Evolutionary conservation across 2,329 filamentous ascomycete genomes (phyloP), one percentile per base, ranked within the genome.

Genomic region (Aspergillus viridinutans): DNA sequence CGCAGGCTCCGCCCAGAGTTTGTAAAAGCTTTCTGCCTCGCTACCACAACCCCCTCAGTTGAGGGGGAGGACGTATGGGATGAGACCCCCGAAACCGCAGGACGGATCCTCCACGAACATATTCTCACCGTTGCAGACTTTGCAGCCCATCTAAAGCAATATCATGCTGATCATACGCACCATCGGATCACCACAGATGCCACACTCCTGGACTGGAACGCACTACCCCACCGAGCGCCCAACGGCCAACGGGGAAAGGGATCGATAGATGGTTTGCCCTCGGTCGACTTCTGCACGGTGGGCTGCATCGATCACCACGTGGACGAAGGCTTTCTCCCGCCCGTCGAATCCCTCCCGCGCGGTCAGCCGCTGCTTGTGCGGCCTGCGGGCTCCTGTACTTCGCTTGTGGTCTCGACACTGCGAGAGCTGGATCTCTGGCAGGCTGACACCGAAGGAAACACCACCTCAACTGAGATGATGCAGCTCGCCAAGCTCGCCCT

Each of bases 241-340:
- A 50, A 83, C 64, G 80, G 79, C 45, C 73, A 73, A 0, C 67
- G 79, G 14, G 69, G 68, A 5, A 75, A 76, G 50, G 82, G 82
- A 1, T 70, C 70, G 7, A 67, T 86, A 1, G 77, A 78, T 28
- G 70, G 73, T 0, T 70, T 83, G 17, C 80, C 81, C 49, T 64
- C 71, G 4, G 64, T 71, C 3, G 62, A 66, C 2, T 71, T 77
- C 52, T 72, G 73, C 17, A 77, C 85, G 2, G 65, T 76, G 3
- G 83, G 81, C 4, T 81, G 81, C 49, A 82, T 88, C 54, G 85
- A 88, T 65, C 85, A 88, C 65, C 85, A 87, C 62, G 78, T 81
- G 3, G 83, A 87, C 54, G 85, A 88, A 64, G 59, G 72, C 14
- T 79, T 76, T 54, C 76, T 86, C 2, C 76, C 81, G 0, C 40